Percentiles rank a stretch among this genome's conserved stretches.
These are phyloP conservation scores for Erigeron canadensis DNA, from an alignment of 129 eudicot genomes.

Conservation along the genomic window DNA sequence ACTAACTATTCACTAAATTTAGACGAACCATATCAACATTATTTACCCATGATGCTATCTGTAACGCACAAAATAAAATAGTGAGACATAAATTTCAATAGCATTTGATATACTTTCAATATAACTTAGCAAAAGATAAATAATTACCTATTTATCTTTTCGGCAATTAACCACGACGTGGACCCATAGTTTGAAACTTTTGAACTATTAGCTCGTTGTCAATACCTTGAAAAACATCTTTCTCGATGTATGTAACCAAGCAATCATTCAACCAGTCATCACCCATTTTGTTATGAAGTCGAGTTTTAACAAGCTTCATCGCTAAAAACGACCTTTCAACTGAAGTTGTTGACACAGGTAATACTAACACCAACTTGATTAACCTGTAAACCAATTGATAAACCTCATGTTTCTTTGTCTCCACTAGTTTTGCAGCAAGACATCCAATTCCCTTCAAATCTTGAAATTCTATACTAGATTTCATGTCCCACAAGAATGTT, in stretches of 20 bases:
- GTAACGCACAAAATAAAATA: too few relatives aligned
- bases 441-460: neutral
- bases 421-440: neutral
- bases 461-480: neutral
- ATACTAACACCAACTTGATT: neutral
- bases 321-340: conserved; percentile 4
- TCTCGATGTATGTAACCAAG: conserved; percentile 2
- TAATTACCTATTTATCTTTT: neutral
- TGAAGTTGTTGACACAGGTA: neutral
- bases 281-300: neutral
- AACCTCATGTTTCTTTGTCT: neutral
- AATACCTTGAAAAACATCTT: neutral
- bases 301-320: neutral
- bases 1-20: neutral
- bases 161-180: neutral
- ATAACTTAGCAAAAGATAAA: neutral
- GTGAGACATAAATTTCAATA: too few relatives aligned
- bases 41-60: neutral
- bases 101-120: too few relatives aligned
- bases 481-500: neutral
- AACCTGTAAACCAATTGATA: neutral
- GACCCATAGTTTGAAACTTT: neutral
- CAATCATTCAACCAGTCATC: conserved; percentile 1
- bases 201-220: neutral
- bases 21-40: neutral